These are phyloP conservation scores for Dendrobium chrysotoxum DNA, from an alignment of 106 monocot species.

Conservation along the genomic window DNA sequence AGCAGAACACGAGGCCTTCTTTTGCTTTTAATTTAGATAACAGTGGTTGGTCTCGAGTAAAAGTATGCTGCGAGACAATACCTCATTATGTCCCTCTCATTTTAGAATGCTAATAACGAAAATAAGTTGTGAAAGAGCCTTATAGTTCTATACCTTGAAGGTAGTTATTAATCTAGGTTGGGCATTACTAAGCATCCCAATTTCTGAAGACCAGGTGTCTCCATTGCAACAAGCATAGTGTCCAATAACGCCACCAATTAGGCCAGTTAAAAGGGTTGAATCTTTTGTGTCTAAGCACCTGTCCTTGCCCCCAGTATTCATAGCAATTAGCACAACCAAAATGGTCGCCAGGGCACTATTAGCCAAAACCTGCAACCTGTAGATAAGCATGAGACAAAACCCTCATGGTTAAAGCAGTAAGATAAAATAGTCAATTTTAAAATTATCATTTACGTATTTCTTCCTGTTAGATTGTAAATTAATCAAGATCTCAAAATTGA, in stretches of 20 bases:
- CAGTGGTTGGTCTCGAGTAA: no score
- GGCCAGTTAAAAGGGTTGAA: conserved; percentile 51
- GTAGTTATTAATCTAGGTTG: conserved; percentile 76
- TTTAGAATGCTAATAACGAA: neutral
- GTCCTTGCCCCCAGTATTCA: conserved; percentile 38
- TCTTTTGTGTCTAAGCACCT: conserved; percentile 65
- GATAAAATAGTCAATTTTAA: neutral
- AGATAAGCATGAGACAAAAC: neutral
- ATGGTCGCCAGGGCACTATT: conserved; percentile 70
- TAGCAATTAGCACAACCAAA: conserved; percentile 41
- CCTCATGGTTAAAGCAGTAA: neutral
- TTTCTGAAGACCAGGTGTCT: conserved; percentile 95
- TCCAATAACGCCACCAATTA: conserved; percentile 83
- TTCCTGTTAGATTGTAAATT: neutral
- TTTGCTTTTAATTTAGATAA: no score
- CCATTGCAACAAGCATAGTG: conserved; percentile 98
- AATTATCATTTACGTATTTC: neutral
- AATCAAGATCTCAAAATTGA: neutral
- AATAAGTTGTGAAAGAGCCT: neutral
- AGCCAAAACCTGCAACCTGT: conserved; percentile 70
- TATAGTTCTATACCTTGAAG: conserved; percentile 55
- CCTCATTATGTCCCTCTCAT: neutral
- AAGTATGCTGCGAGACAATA: no score
- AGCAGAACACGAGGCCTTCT: no score
- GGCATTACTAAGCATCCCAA: conserved; percentile 67